phyloP scores from a whole-genome alignment of 148 eudicot species.

The Amaranthus hypochondriacus region DNA sequence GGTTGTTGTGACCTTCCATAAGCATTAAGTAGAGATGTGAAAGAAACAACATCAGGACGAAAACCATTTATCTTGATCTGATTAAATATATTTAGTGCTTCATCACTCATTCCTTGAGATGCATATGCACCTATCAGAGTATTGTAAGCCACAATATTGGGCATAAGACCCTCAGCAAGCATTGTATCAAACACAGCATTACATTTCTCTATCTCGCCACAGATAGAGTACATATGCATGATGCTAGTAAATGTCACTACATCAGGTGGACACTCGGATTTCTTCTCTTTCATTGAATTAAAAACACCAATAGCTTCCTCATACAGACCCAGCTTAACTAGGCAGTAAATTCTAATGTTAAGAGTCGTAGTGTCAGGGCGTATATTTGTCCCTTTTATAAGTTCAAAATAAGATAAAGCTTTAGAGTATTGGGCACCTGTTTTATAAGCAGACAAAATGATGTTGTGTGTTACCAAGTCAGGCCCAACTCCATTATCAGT shows the following conservation, averaged over 20 bases:
- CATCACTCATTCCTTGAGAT: conserved; percentile 68
- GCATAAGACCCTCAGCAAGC: conserved; percentile 75
- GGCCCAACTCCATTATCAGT: conserved; percentile 98
- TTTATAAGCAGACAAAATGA: conserved; percentile 81
- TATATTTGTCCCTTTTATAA: conserved; percentile 82
- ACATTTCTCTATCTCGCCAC: conserved; percentile 79
- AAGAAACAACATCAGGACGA: conserved; percentile 77
- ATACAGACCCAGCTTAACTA: conserved; percentile 64
- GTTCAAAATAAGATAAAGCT: conserved; percentile 86
- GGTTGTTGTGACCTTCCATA: conserved; percentile 91
- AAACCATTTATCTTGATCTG: conserved; percentile 54
- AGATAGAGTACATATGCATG: conserved; percentile 84
- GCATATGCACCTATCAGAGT: conserved; percentile 82
- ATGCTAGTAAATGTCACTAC: conserved; percentile 84
- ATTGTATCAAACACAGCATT: conserved; percentile 68
- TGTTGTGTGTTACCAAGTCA: conserved; percentile 91
- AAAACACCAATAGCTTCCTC: conserved; percentile 60
- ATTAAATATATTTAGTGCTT: conserved; percentile 55
- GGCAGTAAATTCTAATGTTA: conserved; percentile 76
- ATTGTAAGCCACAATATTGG: conserved; percentile 82
- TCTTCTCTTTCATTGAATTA: conserved; percentile 74
- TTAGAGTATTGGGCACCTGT: conserved; percentile 76
- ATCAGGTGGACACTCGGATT: conserved; percentile 67
- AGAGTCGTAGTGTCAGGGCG: conserved; percentile 75
- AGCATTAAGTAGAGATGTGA: conserved; percentile 84